These are phyloP conservation scores for Cenchrus fungigraminus DNA, from an alignment of 176 grass and related monocot species.

Conservation along the genomic window DNA sequence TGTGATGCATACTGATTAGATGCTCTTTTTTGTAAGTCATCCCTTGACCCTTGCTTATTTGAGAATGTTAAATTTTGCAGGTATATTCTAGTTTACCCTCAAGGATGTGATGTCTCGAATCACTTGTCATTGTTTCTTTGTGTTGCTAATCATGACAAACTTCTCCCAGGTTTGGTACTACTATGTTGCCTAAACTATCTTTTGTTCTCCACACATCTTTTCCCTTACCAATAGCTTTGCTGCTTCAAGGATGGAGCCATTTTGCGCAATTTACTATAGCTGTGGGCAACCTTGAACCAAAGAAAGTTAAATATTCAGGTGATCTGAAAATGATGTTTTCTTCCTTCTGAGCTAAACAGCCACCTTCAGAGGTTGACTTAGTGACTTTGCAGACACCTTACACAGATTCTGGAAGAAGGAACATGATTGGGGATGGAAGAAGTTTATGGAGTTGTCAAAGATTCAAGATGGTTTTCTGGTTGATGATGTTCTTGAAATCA, in stretches of 20 bases:
- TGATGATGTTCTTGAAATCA: slow-evolving; percentile 83
- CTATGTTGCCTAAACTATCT: slow-evolving; percentile 38
- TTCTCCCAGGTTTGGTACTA: slow-evolving; percentile 75
- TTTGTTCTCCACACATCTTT: slow-evolving; percentile 3
- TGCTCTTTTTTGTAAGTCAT: slow-evolving; percentile 6
- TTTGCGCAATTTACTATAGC: slow-evolving; percentile 97
- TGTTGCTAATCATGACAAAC: slow-evolving; percentile 96
- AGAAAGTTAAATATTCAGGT: slow-evolving; percentile 99
- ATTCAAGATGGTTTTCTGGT: slow-evolving; percentile 93
- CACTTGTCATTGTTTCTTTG: slow-evolving; percentile 97
- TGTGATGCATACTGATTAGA: slow-evolving; percentile 23
- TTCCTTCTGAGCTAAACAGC: slow-evolving; percentile 32
- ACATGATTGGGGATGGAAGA: slow-evolving; percentile 99
- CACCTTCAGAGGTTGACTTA: slow-evolving; percentile 41
- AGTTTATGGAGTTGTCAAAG: slow-evolving; percentile 99
- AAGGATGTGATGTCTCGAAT: slow-evolving; percentile 97
- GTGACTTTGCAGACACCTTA: slow-evolving; percentile 80
- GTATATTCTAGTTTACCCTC: slow-evolving; percentile 97
- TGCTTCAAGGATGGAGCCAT: slow-evolving; percentile 88
- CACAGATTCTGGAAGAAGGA: slow-evolving; percentile 99
- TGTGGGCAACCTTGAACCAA: slow-evolving; percentile 92
- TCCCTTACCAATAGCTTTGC: slow-evolving; percentile 7
- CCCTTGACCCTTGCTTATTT: slow-evolving; percentile 34
- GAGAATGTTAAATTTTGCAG: slow-evolving; percentile 54
- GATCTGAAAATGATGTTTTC: slow-evolving; percentile 31